Conservation (phyloP, 2,329 filamentous ascomycete species). For the Gnomoniopsis sp. region DNA sequence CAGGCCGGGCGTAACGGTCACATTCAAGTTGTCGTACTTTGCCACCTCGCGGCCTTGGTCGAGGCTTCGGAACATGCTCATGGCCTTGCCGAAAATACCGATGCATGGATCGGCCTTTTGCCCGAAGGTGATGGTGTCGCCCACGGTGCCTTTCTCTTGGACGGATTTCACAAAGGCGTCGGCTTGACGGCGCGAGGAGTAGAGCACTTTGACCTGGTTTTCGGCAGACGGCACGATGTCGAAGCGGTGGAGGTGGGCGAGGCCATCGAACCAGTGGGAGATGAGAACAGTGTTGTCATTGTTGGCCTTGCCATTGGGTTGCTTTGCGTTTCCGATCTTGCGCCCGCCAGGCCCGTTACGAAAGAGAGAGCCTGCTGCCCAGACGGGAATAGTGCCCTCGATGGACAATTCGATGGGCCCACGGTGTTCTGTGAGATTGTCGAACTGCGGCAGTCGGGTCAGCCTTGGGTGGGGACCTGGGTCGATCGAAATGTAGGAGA, state of each 20-base stretch:
- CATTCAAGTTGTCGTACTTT: conserved; percentile 56
- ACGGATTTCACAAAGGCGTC: conserved; percentile 61
- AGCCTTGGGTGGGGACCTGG: background rate
- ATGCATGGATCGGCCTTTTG: conserved; percentile 72
- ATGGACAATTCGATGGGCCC: conserved; percentile 62
- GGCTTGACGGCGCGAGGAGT: conserved; percentile 68
- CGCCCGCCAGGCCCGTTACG: conserved; percentile 70
- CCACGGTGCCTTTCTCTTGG: conserved; percentile 51
- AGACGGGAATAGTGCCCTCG: conserved; percentile 64
- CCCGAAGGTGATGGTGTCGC: conserved; percentile 61
- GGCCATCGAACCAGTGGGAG: conserved; percentile 80
- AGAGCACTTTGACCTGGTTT: conserved; percentile 48
- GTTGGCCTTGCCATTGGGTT: conserved; percentile 32
- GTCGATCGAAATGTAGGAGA: background rate
- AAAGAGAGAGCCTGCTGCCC: conserved; percentile 69
- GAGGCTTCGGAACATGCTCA: conserved; percentile 51
- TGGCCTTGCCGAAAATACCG: conserved; percentile 68
- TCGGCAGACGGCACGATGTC: conserved; percentile 47
- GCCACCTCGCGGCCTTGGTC: conserved; percentile 25
- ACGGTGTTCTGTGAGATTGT: conserved; percentile 62
- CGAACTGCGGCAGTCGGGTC: conserved; percentile 49
- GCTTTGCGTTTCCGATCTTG: conserved; percentile 54
- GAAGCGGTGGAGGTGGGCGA: conserved; percentile 69
- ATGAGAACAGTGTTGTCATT: conserved; percentile 48
- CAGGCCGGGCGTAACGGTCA: conserved; percentile 52